Evolutionary conservation across 495 filamentous ascomycete species (phyloP), one percentile per base, ranked within the genome.

Genomic region (Aspergillus taichungensis): DNA sequence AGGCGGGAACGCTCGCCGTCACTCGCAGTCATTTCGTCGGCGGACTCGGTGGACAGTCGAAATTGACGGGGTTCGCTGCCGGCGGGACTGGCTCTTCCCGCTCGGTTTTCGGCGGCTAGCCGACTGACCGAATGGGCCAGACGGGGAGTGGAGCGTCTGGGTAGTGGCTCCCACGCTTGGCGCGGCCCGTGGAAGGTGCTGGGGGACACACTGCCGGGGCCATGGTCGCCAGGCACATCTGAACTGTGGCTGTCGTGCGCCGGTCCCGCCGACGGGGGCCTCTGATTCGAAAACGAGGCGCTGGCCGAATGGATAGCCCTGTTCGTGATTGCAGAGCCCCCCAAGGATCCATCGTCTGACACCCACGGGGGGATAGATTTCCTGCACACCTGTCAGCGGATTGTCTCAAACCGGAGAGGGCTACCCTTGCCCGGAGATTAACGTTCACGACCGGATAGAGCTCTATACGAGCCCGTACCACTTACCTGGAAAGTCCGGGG

Each of bases 161-260:
- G 37, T 41, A 46, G 47, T 30, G 49, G 34, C 44, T 49, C 13
- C 33, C 40, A 39, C 37, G 50, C 27, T 42, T 47, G 33, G 46
- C 38, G 38, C 43, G n/a, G 49, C 9, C 27, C 53, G 41, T 40
- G 56, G 13, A 8, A 49, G 37, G 12, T 42, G 13, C 37, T 55
- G 46, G 40, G 45, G 33, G 33, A 42, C 37, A 40, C 54, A 40
- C 13, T 13, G 34, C 40, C 51, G 27, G 7, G 47, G 12, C 27
- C 50, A 5, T 45, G 54, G 34, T 51, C 60, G 49, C 58, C 61
- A 18, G 46, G 36, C n/a, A 46, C 54, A 37, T 61, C 57, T 12
- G 49, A 37, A 8, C 42, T 50, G 40, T 52, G 50, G 24, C 60
- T 57, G 24, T 62, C 55, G 2, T 45, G 46, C 2, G 47, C 32